Evolutionary conservation across 805 yeast genomes (phyloP).

Genomic region (Yamadazyma insecticola): DNA sequence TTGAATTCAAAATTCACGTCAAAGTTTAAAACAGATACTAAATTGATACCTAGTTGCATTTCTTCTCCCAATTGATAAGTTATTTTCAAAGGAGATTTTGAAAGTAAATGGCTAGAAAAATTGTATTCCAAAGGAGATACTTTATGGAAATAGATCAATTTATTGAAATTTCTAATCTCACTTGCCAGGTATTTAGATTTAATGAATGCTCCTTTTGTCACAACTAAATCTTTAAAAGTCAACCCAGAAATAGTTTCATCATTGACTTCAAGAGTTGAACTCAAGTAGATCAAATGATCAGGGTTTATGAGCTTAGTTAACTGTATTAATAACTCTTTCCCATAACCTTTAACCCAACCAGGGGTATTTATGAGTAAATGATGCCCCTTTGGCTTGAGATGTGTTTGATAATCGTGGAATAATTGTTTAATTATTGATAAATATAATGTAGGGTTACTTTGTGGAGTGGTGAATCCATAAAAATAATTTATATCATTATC

Average conservation of each 20-base stretch:
- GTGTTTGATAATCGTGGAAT: slow-evolving; percentile 21
- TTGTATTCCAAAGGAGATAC: slow-evolving; percentile 11
- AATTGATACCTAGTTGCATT: slow-evolving; percentile 17
- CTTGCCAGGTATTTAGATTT: slow-evolving; percentile 42
- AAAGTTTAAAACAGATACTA: slow-evolving; percentile 20
- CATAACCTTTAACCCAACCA: slow-evolving; percentile 90
- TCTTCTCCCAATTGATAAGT: slow-evolving; percentile 19
- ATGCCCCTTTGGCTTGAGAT: slow-evolving; percentile 16
- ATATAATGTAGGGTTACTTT: slow-evolving; percentile 59
- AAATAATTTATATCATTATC: slow-evolving; percentile 22
- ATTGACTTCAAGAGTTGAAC: slow-evolving; percentile 22
- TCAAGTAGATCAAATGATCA: slow-evolving; percentile 51
- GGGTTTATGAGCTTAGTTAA: slow-evolving; percentile 47
- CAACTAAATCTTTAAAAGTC: slow-evolving; percentile 21
- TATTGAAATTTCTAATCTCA: slow-evolving; percentile 49
- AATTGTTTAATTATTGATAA: slow-evolving; percentile 38
- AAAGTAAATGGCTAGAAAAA: slow-evolving; percentile 20
- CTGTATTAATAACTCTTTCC: slow-evolving; percentile 57
- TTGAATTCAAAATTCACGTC: slow-evolving; percentile 14
- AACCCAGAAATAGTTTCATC: slow-evolving; percentile 23
- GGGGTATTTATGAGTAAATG: slow-evolving; percentile 71
- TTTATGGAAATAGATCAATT: slow-evolving; percentile 52
- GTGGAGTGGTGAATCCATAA: slow-evolving; percentile 67
- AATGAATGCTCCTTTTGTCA: slow-evolving; percentile 29
- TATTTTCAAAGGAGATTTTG: slow-evolving; percentile 20